Evolutionary conservation across 345 rosid species (phyloP).

Genomic region (Odontarrhena argentea): DNA sequence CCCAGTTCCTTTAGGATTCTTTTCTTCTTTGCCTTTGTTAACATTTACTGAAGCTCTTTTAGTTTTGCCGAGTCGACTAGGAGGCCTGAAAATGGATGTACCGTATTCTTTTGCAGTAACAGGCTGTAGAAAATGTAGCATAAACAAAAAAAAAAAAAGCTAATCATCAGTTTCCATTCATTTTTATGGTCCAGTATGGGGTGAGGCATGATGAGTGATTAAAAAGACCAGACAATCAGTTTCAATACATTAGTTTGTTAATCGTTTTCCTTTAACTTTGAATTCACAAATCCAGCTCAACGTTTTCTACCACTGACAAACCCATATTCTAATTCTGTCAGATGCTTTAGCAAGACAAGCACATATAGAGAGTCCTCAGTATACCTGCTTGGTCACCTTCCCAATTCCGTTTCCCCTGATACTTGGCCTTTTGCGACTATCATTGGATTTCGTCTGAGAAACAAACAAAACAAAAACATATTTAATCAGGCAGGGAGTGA

Average conservation of each 20-base stretch:
- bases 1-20: constrained; percentile 43
- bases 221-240: constrained; percentile 12
- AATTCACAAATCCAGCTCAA: constrained; percentile 7
- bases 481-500: constrained; percentile 25
- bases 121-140: constrained; percentile 44
- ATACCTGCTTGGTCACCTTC: constrained; percentile 54
- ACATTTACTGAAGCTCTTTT: constrained; percentile 59
- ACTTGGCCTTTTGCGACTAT: constrained; percentile 55
- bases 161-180: neutral
- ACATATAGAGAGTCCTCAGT: constrained; percentile 25
- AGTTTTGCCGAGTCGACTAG: constrained; percentile 45
- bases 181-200: neutral
- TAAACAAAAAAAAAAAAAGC: constrained; percentile 11
- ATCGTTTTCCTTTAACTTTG: neutral
- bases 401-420: constrained; percentile 45
- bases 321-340: constrained; percentile 1
- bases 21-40: constrained; percentile 58
- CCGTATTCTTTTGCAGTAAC: constrained; percentile 43
- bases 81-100: constrained; percentile 55
- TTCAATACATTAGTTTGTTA: neutral
- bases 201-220: constrained; percentile 4
- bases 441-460: constrained; percentile 52
- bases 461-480: constrained; percentile 24
- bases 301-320: constrained; percentile 7
- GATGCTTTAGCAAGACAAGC: constrained; percentile 20